A percentile compares a stretch with the other conserved stretches of the same genome.
These are phyloP conservation scores for Scortechinia acanthostroma DNA, from an alignment of 2,329 filamentous ascomycete species.

Conservation along the genomic window DNA sequence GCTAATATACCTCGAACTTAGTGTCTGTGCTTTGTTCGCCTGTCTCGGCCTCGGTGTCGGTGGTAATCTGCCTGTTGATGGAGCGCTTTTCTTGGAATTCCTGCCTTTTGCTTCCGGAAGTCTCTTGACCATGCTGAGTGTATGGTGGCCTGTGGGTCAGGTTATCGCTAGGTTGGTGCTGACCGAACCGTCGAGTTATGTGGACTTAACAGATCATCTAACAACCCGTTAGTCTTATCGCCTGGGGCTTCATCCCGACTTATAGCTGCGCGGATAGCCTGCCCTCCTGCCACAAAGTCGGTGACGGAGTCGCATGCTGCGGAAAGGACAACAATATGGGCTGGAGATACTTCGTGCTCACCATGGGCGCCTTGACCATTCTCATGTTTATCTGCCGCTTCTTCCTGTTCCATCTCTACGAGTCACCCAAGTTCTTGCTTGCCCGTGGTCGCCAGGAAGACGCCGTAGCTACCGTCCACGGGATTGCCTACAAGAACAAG, in stretches of 20 bases:
- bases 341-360: slow-evolving; percentile 17
- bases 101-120: slow-evolving; percentile 38
- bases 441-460: slow-evolving; percentile 12
- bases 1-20: slow-evolving; percentile 15
- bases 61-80: slow-evolving; percentile 73
- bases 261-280: slow-evolving; percentile 13
- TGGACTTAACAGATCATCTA: no score
- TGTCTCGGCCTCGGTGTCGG: slow-evolving; percentile 63
- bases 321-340: slow-evolving; percentile 14
- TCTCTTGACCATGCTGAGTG: slow-evolving; percentile 25
- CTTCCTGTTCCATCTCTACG: slow-evolving; percentile 19
- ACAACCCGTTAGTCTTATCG: slow-evolving; percentile 14
- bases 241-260: slow-evolving; percentile 18
- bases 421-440: slow-evolving; percentile 19
- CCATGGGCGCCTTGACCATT: slow-evolving; percentile 13
- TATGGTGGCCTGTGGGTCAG: slow-evolving; percentile 44
- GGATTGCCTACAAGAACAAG: slow-evolving; percentile 15
- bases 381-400: slow-evolving; percentile 13
- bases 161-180: slow-evolving; percentile 10
- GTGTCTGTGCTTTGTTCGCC: slow-evolving; percentile 50
- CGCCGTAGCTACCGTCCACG: neutral
- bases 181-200: no score
- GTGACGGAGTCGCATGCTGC: slow-evolving; percentile 13
- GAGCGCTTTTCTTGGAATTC: slow-evolving; percentile 37
- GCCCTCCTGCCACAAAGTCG: slow-evolving; percentile 4